Evolutionary conservation across 495 filamentous ascomycete genomes (phyloP).

Genomic region (Aspergillus kassunensis): DNA sequence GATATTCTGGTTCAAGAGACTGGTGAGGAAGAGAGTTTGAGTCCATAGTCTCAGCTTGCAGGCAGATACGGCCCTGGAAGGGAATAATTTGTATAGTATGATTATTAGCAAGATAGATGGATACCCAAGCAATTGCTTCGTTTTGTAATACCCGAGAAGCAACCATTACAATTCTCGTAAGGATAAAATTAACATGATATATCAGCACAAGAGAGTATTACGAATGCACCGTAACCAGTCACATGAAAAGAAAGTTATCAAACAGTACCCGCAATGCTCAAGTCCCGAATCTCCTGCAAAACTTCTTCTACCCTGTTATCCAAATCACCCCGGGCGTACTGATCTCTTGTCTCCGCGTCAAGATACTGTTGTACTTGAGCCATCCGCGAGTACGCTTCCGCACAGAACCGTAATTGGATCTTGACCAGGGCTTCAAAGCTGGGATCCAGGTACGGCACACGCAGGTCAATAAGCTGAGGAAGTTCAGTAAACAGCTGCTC

Average conservation of each 20-base stretch:
- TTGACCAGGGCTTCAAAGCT: conserved; percentile 97
- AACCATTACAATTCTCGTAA: conserved; percentile 8
- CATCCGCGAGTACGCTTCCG: conserved; percentile 95
- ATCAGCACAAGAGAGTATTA: conserved; percentile 5
- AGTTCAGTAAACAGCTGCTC: conserved; percentile 90
- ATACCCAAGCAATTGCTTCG: conserved; percentile 12
- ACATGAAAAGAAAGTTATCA: conserved; percentile 24
- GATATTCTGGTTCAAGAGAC: conserved; percentile 46
- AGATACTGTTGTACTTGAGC: conserved; percentile 99
- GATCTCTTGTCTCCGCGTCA: conserved; percentile 91
- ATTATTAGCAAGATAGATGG: conserved; percentile 10
- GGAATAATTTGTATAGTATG: not conserved
- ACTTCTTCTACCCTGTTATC: conserved; percentile 94
- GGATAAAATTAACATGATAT: conserved; percentile 6
- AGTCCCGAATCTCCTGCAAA: conserved; percentile 90
- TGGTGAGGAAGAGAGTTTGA: conserved; percentile 14
- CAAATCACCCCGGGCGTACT: conserved; percentile 90
- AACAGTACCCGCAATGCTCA: conserved; percentile 85
- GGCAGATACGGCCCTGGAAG: not conserved
- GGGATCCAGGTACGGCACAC: conserved; percentile 94
- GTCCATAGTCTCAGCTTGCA: not conserved
- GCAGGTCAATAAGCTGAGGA: conserved; percentile 95
- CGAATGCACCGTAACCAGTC: not conserved
- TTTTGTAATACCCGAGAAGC: not conserved
- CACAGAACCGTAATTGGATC: conserved; percentile 96